Base-by-base conservation (phyloP, 352 stramenopile genomes). In the Pythium guiyangense region DNA sequence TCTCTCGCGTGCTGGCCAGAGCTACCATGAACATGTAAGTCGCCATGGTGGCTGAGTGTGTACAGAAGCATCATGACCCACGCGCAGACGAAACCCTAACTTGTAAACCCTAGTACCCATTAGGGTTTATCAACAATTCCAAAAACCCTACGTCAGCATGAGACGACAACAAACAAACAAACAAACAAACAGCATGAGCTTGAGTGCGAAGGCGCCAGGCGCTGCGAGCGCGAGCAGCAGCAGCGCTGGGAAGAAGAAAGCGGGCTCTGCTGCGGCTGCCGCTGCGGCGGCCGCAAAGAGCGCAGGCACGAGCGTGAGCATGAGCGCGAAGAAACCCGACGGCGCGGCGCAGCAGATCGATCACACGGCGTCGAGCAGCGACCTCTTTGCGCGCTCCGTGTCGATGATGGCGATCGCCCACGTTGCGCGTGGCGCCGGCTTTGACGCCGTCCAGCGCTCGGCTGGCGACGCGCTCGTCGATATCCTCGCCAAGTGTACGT, bases 401-500 rank as follows among this genome's bases (percentile, higher is more conserved):
- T 70, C 74, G 6, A 49, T 77, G 9, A 83, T 87, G 70, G 66
- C 74, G 20, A 60, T 83, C 18, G 74, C 77, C 0, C 66, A 87
- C 56, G 63, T 81, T 20, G 74, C 73, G 1, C 62, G 67, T 0
- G 74, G 72, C 47, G 77, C 73, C 31, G 77, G 77, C 57, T 87
- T 85, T 51, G 74, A 85, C 40, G 63, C 64, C 4, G 64, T 87
- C 27, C 74, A 87, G 46, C 70, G 74, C 47, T 78, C 69, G 3
- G 77, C 77, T 12, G 66, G 64, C 17, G 76, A 79, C 59, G 74
- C 69, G 31, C 61, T 87, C 6, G 67, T 71, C 17, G 74, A 85
- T 29, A 76, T 87, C 39, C 52, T 87, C 45, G 74, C 68, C 26
- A 74, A 74, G 58, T 86, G 72, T 81, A 62, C 26, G 26, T 61